Evolutionary conservation across 345 rosid genomes (phyloP).

Genomic region (Salix brachista): DNA sequence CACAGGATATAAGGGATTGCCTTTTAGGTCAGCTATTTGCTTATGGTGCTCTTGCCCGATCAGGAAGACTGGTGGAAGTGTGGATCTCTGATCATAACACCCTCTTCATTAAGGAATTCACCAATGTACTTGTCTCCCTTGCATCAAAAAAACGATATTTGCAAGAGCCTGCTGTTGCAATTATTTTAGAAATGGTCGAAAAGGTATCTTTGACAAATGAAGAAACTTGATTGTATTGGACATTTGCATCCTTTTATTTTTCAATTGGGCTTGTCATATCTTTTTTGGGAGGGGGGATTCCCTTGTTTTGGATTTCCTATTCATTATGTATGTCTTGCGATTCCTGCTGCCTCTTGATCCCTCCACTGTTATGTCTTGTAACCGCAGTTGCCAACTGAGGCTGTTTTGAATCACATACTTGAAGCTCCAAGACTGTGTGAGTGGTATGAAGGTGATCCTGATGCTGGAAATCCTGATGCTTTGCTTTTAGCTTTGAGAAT

Average conservation of each 20-base stretch:
- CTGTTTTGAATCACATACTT: conserved; percentile 56
- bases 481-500: conserved; percentile 79
- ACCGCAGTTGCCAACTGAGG: conserved; percentile 64
- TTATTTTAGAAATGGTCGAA: conserved; percentile 68
- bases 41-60: conserved; percentile 78
- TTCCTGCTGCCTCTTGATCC: background rate
- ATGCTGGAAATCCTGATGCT: conserved; percentile 88
- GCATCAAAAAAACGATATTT: conserved; percentile 75
- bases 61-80: conserved; percentile 61
- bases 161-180: conserved; percentile 79
- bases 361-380: background rate
- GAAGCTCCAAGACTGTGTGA: conserved; percentile 62
- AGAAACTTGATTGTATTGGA: background rate
- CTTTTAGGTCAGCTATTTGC: conserved; percentile 85
- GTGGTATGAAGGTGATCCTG: conserved; percentile 70
- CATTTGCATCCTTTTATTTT: background rate
- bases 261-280: background rate
- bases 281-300: background rate
- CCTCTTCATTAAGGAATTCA: conserved; percentile 57
- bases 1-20: conserved; percentile 83
- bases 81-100: conserved; percentile 57
- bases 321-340: background rate
- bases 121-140: conserved; percentile 53
- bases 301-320: background rate
- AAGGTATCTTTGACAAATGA: conserved; percentile 45